Base-by-base conservation (phyloP, 2,329 filamentous ascomycete genomes). In the Mycosphaerelloides madeirae region DNA sequence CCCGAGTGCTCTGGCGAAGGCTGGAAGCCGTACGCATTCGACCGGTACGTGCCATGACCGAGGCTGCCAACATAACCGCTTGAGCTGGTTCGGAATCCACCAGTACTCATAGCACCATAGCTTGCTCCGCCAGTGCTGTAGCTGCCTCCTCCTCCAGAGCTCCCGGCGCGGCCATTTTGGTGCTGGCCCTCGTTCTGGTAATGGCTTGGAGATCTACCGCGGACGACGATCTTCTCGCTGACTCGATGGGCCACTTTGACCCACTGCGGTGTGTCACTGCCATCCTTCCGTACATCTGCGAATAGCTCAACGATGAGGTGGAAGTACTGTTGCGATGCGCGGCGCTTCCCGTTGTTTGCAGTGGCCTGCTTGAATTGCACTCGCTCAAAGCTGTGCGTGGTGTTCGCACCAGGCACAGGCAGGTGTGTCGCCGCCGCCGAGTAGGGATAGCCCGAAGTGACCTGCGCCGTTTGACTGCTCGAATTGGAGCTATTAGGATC, bases 361-460 rank as follows among this genome's bases (percentile, higher is more conserved):
- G 89, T 95, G 1, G 90, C 89, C 53, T 87, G 87, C 65, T 95
- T 94, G 76, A 95, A 96, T 58, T 95, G 89, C 40, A 95, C 93
- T 9, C 90, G 82, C 62, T 95, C 89, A 62, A 94, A 96, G 0
- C 75, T 78, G 45, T 83, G 77, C n/a, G 73, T 71, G 6, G 65
- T 68, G n/a, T 54, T 52, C 20, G 57, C 54, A 13, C 59, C 57
- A 3, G 58, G 60, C 18, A 55, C 29, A 9, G 55, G 53, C 8
- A 64, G 31, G 33, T 57, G 55, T 2, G 53, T 34, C 16, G 50
- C 44, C 22, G 46, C 31, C 9, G 44, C 35, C 3, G 46, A 37
- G 28, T 56, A 54, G 16, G 34, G 47, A 32, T 55, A 61, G 8
- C 48, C 47, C 1, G 50, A 41, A 9, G 54, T 39, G 31, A 55